Evolutionary conservation across 2,329 filamentous ascomycete species (phyloP), one percentile per base, ranked within the genome.

Genomic region (Dothistroma pini): DNA sequence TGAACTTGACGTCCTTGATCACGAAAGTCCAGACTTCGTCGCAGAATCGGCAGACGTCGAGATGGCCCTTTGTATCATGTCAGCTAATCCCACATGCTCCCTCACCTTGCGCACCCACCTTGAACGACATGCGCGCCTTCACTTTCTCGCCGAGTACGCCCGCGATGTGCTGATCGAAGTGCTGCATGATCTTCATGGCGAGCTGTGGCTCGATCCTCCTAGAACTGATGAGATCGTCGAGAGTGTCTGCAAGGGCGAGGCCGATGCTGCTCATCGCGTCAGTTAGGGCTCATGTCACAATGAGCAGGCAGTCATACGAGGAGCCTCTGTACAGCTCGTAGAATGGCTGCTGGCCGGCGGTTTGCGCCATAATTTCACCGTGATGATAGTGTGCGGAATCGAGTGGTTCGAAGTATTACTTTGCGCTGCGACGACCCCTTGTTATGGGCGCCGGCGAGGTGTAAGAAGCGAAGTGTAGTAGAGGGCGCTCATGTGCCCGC

Each of bases 21-120:
- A 99, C 85, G 77, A 99, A 99, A 1, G 95, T 99, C 95, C 95
- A 99, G 61, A 99, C 95, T 80, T 99, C 95, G 78, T 99, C 95
- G 81, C 95, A 99, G 84, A 99, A 99, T 69, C 95, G 89, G 81
- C 99, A 99, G 16, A 95, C 97, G 75, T 97, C 93, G 65, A 99
- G 87, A 74, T 96, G 95, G 53, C 95, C 95, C 93, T 97, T 34
- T 21, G n/a, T 9, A 31, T n/a, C 8, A n/a, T 2, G 16, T 44
- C 41, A 44, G 41, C 16, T 21, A 10, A 31, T 35, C 29, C n/a
- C n/a, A 34, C 32, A 38, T 41, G 12, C 14, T 14, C 8, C 4
- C 8, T 19, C 41, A 44, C 16, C 41, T 44, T 44, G 41, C n/a
- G n/a, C 41, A 51, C 29, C 22, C 80, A 96, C 93, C 90, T 99